These are phyloP conservation scores for Globisporangium canariense DNA, from an alignment of 352 stramenopile species.

Conservation along the genomic window DNA sequence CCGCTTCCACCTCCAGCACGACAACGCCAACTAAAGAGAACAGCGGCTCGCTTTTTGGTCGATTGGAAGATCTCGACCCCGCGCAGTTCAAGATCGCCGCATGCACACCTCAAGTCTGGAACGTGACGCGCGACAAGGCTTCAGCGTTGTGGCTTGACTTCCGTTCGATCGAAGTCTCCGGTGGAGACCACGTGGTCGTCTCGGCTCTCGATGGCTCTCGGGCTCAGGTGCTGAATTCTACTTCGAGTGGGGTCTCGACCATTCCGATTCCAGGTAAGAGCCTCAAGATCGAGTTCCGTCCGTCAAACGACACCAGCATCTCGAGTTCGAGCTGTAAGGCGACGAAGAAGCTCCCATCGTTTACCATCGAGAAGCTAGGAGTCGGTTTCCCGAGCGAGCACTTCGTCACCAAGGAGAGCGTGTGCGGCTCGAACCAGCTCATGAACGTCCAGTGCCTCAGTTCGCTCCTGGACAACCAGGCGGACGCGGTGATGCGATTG, in stretches of 20 bases:
- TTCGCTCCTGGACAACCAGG: too few species aligned
- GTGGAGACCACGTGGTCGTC: slow-evolving; percentile 23
- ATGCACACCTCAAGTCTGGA: slow-evolving; percentile 26
- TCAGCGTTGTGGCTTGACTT: slow-evolving; percentile 25
- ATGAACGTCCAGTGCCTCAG: neutral
- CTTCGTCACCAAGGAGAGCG: neutral
- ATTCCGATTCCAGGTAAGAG: slow-evolving; percentile 14
- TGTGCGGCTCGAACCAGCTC: neutral
- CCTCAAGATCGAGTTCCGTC: slow-evolving; percentile 24
- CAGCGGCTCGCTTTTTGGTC: neutral
- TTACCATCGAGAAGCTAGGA: slow-evolving; percentile 2
- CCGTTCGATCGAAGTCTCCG: slow-evolving; percentile 9
- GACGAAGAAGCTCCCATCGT: slow-evolving; percentile 4
- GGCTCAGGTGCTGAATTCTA: slow-evolving; percentile 8
- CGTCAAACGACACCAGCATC: slow-evolving; percentile 7
- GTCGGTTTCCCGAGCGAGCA: neutral
- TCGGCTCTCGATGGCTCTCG: slow-evolving; percentile 20
- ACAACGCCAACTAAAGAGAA: neutral
- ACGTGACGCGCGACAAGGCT: slow-evolving; percentile 22
- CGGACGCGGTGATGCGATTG: neutral
- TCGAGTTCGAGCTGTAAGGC: neutral
- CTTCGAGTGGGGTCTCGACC: slow-evolving; percentile 18
- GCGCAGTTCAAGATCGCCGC: slow-evolving; percentile 20
- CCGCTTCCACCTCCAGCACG: neutral
- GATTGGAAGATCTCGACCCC: slow-evolving; percentile 12